These are phyloP conservation scores for Trichoderma polysporum DNA, from an alignment of 2,329 filamentous ascomycete species.

Conservation along the genomic window DNA sequence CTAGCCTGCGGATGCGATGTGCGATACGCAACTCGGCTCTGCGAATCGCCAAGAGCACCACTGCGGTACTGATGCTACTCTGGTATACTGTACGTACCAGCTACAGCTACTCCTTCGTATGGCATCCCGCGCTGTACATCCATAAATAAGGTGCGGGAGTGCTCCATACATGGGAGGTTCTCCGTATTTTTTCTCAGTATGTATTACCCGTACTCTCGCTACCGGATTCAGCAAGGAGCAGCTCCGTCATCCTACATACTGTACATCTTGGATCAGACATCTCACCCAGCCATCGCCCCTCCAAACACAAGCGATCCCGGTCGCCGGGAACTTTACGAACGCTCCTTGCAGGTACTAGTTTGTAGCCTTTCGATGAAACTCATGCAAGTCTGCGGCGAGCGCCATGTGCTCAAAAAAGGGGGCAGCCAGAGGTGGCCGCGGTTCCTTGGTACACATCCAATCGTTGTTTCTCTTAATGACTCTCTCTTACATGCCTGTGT, in stretches of 20 bases:
- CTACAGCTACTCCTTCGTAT: neutral
- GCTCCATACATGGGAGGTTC: neutral
- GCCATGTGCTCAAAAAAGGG: neutral
- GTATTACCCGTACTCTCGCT: neutral
- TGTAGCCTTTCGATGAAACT: neutral
- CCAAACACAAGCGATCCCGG: conserved; percentile 7
- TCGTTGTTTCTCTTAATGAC: neutral
- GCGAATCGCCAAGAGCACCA: neutral
- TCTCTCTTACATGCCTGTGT: neutral
- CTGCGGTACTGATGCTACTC: neutral
- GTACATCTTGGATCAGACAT: conserved; percentile 14
- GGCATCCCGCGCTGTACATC: neutral
- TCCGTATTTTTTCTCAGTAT: neutral
- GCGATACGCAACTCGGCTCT: neutral
- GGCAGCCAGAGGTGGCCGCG: neutral
- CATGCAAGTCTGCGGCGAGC: neutral
- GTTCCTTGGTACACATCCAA: neutral
- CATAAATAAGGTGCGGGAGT: neutral
- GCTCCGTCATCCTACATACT: conserved; percentile 6
- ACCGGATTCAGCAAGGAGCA: conserved; percentile 3
- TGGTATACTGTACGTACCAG: neutral
- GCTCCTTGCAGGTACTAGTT: conserved; percentile 5
- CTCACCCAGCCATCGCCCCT: conserved; percentile 1
- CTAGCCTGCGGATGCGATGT: conserved; percentile 5
- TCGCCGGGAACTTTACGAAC: conserved; percentile 17